Evolutionary conservation across 768 basidiomycete genomes (phyloP).

Genomic region (Epithele typhae): DNA sequence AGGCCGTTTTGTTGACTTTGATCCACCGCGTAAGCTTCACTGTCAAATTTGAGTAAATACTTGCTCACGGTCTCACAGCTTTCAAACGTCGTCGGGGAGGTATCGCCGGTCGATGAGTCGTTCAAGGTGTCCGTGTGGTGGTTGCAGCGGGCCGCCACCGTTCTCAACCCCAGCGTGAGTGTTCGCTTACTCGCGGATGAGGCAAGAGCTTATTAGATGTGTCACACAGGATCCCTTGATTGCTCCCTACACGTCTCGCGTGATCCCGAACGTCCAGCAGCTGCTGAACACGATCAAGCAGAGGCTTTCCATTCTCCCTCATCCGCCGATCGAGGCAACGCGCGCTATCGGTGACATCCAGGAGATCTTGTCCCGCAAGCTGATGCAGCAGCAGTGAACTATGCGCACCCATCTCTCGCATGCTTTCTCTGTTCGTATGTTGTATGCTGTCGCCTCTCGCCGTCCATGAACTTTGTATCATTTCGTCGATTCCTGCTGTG

Average conservation of each 20-base stretch:
- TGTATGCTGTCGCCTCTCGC: slow-evolving; percentile 5
- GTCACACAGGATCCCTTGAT: slow-evolving; percentile 67
- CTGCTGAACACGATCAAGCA: slow-evolving; percentile 78
- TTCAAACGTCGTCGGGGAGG: slow-evolving; percentile 69
- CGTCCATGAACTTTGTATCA: too few relatives aligned
- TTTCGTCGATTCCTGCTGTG: slow-evolving; percentile 11
- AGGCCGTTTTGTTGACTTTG: slow-evolving; percentile 79
- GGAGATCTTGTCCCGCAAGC: slow-evolving; percentile 55
- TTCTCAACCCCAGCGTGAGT: slow-evolving; percentile 69
- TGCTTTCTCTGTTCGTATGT: neutral
- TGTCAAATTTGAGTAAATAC: neutral
- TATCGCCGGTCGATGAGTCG: slow-evolving; percentile 69
- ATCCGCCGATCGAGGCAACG: slow-evolving; percentile 63
- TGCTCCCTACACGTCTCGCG: slow-evolving; percentile 75
- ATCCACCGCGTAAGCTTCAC: slow-evolving; percentile 65
- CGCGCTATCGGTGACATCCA: slow-evolving; percentile 73
- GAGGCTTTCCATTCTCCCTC: slow-evolving; percentile 72
- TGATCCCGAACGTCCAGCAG: slow-evolving; percentile 74
- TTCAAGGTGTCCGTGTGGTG: slow-evolving; percentile 87
- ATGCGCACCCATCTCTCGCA: neutral
- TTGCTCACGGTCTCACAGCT: slow-evolving; percentile 40
- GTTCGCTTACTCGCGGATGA: neutral
- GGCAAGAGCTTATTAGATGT: neutral
- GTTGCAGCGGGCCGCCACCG: slow-evolving; percentile 70
- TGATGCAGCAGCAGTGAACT: neutral